phyloP scores from a whole-genome alignment of 352 stramenopile genomes.

The Globisporangium okanoganense region DNA sequence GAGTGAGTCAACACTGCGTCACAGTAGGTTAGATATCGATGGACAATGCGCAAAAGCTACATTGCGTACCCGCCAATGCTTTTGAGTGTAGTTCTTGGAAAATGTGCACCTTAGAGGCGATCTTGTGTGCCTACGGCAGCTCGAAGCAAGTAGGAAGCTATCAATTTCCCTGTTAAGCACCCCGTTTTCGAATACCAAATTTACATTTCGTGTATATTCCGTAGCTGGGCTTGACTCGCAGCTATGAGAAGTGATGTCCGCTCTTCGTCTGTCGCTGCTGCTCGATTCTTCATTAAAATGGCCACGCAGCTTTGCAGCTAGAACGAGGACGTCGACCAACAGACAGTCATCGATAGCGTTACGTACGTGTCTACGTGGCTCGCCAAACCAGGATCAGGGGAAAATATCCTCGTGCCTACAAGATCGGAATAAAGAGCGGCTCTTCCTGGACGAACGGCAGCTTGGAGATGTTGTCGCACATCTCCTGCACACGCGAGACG shows the following conservation, averaged over 20 bases:
- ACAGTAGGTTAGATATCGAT: too few relatives aligned
- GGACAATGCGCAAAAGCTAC: too few relatives aligned
- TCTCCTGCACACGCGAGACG: slow-evolving; percentile 85
- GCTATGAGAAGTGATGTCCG: not conserved
- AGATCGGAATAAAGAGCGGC: slow-evolving; percentile 78
- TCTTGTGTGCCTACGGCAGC: too few relatives aligned
- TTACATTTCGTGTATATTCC: slow-evolving; percentile 1
- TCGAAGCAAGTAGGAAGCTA: not conserved
- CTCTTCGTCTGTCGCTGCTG: not conserved
- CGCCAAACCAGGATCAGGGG: not conserved
- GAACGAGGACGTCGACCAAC: not conserved
- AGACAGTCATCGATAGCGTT: not conserved
- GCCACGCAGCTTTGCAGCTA: not conserved
- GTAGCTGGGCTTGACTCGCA: not conserved
- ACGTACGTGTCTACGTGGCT: not conserved
- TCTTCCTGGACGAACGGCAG: slow-evolving; percentile 83
- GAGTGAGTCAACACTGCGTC: too few relatives aligned
- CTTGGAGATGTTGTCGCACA: slow-evolving; percentile 87
- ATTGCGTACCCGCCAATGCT: too few relatives aligned
- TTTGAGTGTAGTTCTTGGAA: too few relatives aligned
- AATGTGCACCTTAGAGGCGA: too few relatives aligned
- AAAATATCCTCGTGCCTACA: slow-evolving; percentile 16
- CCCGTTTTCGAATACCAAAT: too few relatives aligned
- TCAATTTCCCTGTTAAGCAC: too few relatives aligned
- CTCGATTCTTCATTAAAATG: too few relatives aligned